phyloP scores from a whole-genome alignment of 2,329 filamentous ascomycete genomes.

The Aspergillus ustus region DNA sequence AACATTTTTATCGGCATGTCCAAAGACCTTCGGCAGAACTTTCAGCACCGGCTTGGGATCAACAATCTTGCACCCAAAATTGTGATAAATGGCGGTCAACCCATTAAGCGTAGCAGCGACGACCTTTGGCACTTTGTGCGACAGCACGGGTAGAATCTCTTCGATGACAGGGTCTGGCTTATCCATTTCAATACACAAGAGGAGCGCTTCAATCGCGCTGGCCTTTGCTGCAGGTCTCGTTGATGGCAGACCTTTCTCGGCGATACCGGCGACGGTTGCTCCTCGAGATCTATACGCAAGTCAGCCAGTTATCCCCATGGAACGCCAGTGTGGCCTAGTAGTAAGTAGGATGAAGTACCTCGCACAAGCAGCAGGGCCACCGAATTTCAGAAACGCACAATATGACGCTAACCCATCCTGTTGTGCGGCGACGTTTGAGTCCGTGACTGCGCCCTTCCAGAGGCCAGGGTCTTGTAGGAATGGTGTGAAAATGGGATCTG shows the following conservation, averaged over 20 bases:
- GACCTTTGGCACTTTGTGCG: conserved; percentile 90
- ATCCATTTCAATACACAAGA: conserved; percentile 90
- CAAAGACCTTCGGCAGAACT: conserved; percentile 84
- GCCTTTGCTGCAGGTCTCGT: conserved; percentile 88
- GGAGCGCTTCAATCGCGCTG: conserved; percentile 80
- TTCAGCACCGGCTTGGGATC: conserved; percentile 94
- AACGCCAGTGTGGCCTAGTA: not conserved
- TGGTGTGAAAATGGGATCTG: conserved; percentile 81
- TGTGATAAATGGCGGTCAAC: conserved; percentile 84
- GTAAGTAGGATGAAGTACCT: conserved; percentile 52
- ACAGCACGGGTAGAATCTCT: conserved; percentile 80
- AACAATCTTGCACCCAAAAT: conserved; percentile 90
- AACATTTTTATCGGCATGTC: conserved; percentile 97
- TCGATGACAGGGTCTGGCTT: conserved; percentile 84
- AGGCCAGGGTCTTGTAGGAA: conserved; percentile 83
- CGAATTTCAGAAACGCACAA: conserved; percentile 90
- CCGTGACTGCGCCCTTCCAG: conserved; percentile 90
- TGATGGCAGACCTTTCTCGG: conserved; percentile 88
- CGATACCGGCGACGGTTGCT: conserved; percentile 75
- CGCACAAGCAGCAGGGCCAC: conserved; percentile 76
- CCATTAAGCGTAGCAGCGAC: conserved; percentile 76
- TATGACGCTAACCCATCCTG: conserved; percentile 87
- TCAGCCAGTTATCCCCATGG: conserved; percentile 4
- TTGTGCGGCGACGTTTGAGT: conserved; percentile 96
- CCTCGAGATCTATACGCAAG: conserved; percentile 66